Evolutionary conservation across 495 filamentous ascomycete species (phyloP), one percentile per base, ranked within the genome.

Genomic region (Corynascus novoguineensis): DNA sequence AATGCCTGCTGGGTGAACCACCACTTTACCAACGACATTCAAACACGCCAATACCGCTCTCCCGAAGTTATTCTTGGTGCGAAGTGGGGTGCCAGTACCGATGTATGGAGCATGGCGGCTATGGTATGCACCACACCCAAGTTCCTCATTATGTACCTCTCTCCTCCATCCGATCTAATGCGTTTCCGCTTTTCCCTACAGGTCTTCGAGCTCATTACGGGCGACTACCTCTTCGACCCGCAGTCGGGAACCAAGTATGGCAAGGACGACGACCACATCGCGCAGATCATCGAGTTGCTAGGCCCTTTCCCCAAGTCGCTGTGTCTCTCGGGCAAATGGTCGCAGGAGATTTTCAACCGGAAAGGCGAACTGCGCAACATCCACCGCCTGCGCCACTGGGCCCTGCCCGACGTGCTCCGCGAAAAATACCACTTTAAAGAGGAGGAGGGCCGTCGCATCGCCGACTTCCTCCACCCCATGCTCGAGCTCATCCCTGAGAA

Each of bases 251-350:
- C 95, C 21, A 97, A 97, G 72, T 99, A 99, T 68, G 93, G 93
- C 67, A 99, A 99, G 77, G 93, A 99, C 70, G 93, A 99, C 73
- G 93, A 99, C 71, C 93, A 99, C 74, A 99, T 97, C 41, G 93
- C 93, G 3, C 93, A 99, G 70, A 97, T 99, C 66, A 97, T 99
- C 71, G 93, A 99, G 70, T 84, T 99, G 31, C 83, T 99, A 9
- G 93, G 93, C 21, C 83, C 85, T 19, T 97, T 99, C 70, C 92
- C 93, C 44, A 93, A 93, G 66, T 86, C 89, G 4, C 83, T 97
- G 25, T 96, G 87, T 67, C 79, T 93, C 42, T 85, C 86, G 1
- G 93, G 93, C 38, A 96, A 96, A 73, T 99, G 93, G 93, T 90
- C 86, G 8, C 92, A 97, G 70, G 95, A 97, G 68, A 99, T 99